Percentiles rank a stretch among this genome's conserved stretches.
phyloP scores from a whole-genome alignment of 192 early-diverging fungal genomes.

The Coemansia sp. region DNA sequence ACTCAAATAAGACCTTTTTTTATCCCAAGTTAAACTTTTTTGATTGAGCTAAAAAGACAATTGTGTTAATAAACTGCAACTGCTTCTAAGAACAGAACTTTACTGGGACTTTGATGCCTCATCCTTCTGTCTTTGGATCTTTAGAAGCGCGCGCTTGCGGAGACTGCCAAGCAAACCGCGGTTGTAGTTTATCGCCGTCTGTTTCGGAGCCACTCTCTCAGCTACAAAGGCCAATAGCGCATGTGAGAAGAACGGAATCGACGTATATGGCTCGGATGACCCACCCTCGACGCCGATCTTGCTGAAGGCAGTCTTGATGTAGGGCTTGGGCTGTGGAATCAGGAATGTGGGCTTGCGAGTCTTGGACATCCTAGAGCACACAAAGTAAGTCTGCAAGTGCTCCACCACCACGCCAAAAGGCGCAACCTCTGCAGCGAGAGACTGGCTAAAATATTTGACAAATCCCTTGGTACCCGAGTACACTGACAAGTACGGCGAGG shows the following conservation, averaged over 20 bases:
- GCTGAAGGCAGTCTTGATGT: constrained; percentile 68
- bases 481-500: constrained; percentile 80
- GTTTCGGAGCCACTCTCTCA: constrained; percentile 38
- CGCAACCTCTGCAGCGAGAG: constrained; percentile 77
- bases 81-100: too few species aligned
- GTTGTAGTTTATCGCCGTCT: constrained; percentile 45
- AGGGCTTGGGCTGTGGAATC: constrained; percentile 78
- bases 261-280: constrained; percentile 58
- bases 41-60: too few species aligned
- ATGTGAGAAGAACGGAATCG: constrained; percentile 46
- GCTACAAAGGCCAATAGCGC: constrained; percentile 43
- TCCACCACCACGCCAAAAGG: constrained; percentile 76
- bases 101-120: background rate
- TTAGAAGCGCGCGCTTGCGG: constrained; percentile 50
- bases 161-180: constrained; percentile 35
- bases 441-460: constrained; percentile 85
- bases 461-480: constrained; percentile 96
- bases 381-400: constrained; percentile 95
- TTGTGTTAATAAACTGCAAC: too few species aligned
- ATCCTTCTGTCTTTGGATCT: constrained; percentile 29
- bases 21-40: too few species aligned
- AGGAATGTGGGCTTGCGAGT: constrained; percentile 76
- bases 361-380: constrained; percentile 92
- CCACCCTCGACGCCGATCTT: constrained; percentile 71
- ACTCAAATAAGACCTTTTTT: too few species aligned